phyloP scores from a whole-genome alignment of 441 rosid species.

The Arabidopsis lyrata region DNA sequence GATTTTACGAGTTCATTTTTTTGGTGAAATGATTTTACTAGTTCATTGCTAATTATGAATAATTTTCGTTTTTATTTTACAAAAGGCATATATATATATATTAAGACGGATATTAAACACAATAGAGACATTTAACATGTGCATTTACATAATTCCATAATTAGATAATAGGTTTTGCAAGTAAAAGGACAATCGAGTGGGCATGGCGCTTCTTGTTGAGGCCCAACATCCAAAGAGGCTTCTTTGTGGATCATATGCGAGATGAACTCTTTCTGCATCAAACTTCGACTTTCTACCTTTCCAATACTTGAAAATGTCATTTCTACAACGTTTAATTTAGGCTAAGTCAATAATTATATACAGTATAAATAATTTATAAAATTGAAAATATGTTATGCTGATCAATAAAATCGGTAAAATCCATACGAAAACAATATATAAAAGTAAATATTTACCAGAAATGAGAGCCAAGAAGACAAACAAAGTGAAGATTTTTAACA shows the following conservation, averaged over 20 bases:
- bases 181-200: background rate
- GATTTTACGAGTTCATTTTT: too few relatives aligned
- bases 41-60: background rate
- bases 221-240: background rate
- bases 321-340: background rate
- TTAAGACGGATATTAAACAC: background rate
- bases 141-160: background rate
- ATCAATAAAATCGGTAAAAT: background rate
- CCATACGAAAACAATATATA: background rate
- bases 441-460: background rate
- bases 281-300: slow-evolving; percentile 3
- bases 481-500: background rate
- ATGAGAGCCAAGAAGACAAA: background rate
- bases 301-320: background rate
- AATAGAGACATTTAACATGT: background rate
- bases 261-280: background rate
- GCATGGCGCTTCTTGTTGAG: background rate
- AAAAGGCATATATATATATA: background rate
- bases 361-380: background rate
- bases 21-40: too few relatives aligned
- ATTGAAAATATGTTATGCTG: background rate
- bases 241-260: background rate
- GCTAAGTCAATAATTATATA: background rate
- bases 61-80: background rate
- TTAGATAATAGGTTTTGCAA: background rate